These are phyloP conservation scores for Leishmania arabica DNA, from an alignment of 208 protist species.

Conservation along the genomic window DNA sequence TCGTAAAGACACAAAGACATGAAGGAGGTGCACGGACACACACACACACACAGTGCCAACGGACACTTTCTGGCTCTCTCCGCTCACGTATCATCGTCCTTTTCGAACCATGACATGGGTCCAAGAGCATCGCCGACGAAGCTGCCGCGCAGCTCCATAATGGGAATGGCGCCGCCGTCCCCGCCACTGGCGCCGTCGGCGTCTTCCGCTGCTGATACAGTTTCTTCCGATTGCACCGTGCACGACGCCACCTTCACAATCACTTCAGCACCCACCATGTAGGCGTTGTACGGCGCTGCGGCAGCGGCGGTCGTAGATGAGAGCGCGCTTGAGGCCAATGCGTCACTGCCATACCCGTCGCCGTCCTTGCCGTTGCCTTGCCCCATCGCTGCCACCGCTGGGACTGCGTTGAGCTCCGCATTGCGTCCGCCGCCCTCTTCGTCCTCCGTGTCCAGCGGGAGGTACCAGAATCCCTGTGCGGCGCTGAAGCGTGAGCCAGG, in stretches of 20 bases:
- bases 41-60: background rate
- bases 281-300: constrained; percentile 49
- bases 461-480: constrained; percentile 44
- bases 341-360: background rate
- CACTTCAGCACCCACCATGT: constrained; percentile 67
- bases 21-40: background rate
- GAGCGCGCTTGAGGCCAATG: background rate
- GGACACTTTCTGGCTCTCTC: background rate
- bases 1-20: too few relatives aligned
- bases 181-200: constrained; percentile 4
- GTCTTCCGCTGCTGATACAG: constrained; percentile 2
- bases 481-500: constrained; percentile 51
- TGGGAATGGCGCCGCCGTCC: constrained; percentile 2
- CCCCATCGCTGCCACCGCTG: background rate
- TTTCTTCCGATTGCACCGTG: constrained; percentile 40
- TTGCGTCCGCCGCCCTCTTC: constrained; percentile 18
- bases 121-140: constrained; percentile 78
- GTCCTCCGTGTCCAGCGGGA: constrained; percentile 76
- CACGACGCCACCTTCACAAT: constrained; percentile 59
- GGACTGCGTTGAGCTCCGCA: background rate
- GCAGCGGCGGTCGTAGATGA: constrained; percentile 59
- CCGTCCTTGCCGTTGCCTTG: background rate
- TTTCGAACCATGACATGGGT: constrained; percentile 74
- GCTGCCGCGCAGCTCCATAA: constrained; percentile 73
- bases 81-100: background rate